These are phyloP conservation scores for Pythium brassicae DNA, from an alignment of 352 stramenopile species.

Conservation along the genomic window DNA sequence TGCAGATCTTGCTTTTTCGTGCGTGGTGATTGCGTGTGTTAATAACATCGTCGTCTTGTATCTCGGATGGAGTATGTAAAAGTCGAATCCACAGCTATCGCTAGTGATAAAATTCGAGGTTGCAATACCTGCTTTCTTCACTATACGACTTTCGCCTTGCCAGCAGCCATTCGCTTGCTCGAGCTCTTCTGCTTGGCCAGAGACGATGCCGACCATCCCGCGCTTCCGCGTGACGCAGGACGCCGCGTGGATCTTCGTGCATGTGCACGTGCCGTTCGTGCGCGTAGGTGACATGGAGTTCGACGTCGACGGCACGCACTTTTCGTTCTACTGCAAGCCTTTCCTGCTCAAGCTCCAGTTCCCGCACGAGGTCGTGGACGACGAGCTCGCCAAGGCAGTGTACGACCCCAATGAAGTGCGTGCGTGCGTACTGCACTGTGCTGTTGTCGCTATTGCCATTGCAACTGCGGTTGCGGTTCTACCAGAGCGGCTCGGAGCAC, in stretches of 20 bases:
- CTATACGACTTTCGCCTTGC: too few relatives aligned
- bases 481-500: too few relatives aligned
- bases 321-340: constrained; percentile 96
- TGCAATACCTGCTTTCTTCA: too few relatives aligned
- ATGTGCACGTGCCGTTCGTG: constrained; percentile 89
- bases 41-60: too few relatives aligned
- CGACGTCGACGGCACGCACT: constrained; percentile 85
- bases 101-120: too few relatives aligned
- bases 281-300: constrained; percentile 92
- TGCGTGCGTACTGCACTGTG: not conserved
- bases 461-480: too few relatives aligned
- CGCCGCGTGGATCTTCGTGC: constrained; percentile 76
- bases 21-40: too few relatives aligned
- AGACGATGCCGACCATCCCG: constrained; percentile 67
- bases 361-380: constrained; percentile 82
- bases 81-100: too few relatives aligned
- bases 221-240: constrained; percentile 85
- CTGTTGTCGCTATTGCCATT: too few relatives aligned
- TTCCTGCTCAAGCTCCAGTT: constrained; percentile 97
- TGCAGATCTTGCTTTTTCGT: too few relatives aligned
- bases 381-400: constrained; percentile 87
- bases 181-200: too few relatives aligned
- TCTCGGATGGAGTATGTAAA: too few relatives aligned
- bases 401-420: constrained; percentile 87
- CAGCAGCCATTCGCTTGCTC: not conserved